Conservation (phyloP, 345 rosid genomes). For the Xanthoceras sorbifolium region DNA sequence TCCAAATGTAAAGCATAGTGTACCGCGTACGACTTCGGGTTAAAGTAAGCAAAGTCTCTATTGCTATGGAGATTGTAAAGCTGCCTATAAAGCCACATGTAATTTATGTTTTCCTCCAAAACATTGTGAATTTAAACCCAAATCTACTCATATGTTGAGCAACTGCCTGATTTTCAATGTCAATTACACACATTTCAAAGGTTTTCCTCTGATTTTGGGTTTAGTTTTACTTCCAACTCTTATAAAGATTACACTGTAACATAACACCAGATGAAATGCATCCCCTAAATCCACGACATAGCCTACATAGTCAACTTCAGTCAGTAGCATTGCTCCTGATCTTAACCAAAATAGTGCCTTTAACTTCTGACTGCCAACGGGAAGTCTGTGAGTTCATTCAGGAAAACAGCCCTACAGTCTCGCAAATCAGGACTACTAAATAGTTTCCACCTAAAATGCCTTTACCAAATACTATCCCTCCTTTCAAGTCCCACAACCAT, state of each 20-base stretch:
- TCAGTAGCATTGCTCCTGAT: background rate
- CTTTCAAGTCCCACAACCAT: background rate
- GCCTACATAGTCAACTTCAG: background rate
- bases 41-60: background rate
- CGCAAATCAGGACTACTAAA: background rate
- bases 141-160: no score
- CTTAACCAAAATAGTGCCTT: background rate
- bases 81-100: no score
- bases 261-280: no score
- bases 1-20: background rate
- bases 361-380: background rate
- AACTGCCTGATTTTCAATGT: no score
- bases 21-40: no score
- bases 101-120: no score
- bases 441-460: background rate
- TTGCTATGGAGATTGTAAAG: no score
- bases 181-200: no score
- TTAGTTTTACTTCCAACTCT: no score
- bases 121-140: no score
- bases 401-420: background rate
- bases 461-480: background rate
- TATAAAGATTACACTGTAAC: no score
- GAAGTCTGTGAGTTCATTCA: background rate
- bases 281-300: background rate
- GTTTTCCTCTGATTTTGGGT: no score